A percentile compares a stretch with the other conserved stretches of the same genome.
Conservation (phyloP, 1,284 basidiomycete genomes). For the Ganoderma lucidum region DNA sequence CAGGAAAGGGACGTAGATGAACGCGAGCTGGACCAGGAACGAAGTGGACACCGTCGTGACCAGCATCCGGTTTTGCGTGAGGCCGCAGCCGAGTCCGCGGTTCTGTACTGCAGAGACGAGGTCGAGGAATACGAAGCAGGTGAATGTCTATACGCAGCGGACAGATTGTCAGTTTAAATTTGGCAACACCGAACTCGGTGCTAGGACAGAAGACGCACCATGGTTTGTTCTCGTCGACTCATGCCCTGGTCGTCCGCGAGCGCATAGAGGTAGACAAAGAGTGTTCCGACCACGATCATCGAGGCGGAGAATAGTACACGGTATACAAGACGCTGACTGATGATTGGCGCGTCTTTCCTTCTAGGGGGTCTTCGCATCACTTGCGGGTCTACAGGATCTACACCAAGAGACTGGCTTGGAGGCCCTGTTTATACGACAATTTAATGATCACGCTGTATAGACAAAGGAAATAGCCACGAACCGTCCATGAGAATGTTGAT, state of each 20-base stretch:
- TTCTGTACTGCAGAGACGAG: constrained; percentile 95
- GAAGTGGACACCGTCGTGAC: constrained; percentile 87
- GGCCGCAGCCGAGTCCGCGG: constrained; percentile 84
- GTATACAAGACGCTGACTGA: constrained; percentile 76
- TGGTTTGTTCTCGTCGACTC: constrained; percentile 90
- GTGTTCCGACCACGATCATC: constrained; percentile 89
- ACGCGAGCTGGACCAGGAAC: constrained; percentile 81
- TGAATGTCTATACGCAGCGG: constrained; percentile 80
- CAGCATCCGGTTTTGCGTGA: constrained; percentile 90
- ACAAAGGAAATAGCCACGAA: constrained; percentile 42
- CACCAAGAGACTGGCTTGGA: constrained; percentile 94
- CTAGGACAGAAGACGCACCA: constrained; percentile 58
- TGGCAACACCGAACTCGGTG: neutral
- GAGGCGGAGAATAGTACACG: constrained; percentile 91
- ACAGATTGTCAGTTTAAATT: neutral
- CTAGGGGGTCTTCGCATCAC: constrained; percentile 92
- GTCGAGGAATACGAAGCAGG: constrained; percentile 96
- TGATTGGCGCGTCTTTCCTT: constrained; percentile 88
- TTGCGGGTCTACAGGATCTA: constrained; percentile 93
- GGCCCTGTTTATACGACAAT: constrained; percentile 62
- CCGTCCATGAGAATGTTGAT: constrained; percentile 99
- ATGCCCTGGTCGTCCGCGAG: constrained; percentile 79
- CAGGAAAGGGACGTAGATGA: constrained; percentile 92
- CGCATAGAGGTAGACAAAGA: constrained; percentile 89
- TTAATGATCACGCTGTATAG: neutral